These are phyloP conservation scores for Barnettozyma pratensis DNA, from an alignment of 805 yeast genomes.

Conservation along the genomic window DNA sequence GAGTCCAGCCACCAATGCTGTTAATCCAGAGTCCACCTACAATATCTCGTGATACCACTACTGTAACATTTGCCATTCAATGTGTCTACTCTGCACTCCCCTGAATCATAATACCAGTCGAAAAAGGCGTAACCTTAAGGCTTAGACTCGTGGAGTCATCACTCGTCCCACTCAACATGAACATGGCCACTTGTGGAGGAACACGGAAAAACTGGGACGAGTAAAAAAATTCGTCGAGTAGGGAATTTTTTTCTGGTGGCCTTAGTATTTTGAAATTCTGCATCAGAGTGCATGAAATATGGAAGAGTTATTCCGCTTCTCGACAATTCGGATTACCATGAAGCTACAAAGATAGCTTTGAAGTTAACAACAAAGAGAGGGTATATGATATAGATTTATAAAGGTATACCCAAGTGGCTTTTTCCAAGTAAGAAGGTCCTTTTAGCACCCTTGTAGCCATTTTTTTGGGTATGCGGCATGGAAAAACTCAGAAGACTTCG, in stretches of 20 bases:
- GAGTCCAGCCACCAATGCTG: too few species aligned
- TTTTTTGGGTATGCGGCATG: background rate
- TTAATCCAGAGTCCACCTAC: too few species aligned
- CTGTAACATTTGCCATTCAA: too few species aligned
- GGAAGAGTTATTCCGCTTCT: constrained; percentile 8
- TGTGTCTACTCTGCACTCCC: too few species aligned
- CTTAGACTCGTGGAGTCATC: too few species aligned
- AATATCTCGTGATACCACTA: too few species aligned
- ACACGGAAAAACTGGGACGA: background rate
- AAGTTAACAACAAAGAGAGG: background rate
- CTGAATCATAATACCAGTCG: too few species aligned
- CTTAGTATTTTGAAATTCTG: background rate
- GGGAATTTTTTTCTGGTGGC: background rate
- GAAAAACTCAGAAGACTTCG: background rate
- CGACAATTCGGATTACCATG: constrained; percentile 3
- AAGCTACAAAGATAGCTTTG: background rate
- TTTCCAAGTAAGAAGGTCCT: too few species aligned
- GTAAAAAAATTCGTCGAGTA: background rate
- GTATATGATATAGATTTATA: background rate
- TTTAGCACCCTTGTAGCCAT: background rate
- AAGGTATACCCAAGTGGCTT: background rate
- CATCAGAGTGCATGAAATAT: background rate
- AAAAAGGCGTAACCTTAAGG: too few species aligned
- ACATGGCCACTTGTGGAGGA: background rate
- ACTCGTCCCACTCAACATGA: too few species aligned